Percentiles rank a stretch among this genome's conserved stretches.
These are phyloP conservation scores for Zarea fungicola DNA, from an alignment of 2,329 filamentous ascomycete genomes.

Conservation along the genomic window DNA sequence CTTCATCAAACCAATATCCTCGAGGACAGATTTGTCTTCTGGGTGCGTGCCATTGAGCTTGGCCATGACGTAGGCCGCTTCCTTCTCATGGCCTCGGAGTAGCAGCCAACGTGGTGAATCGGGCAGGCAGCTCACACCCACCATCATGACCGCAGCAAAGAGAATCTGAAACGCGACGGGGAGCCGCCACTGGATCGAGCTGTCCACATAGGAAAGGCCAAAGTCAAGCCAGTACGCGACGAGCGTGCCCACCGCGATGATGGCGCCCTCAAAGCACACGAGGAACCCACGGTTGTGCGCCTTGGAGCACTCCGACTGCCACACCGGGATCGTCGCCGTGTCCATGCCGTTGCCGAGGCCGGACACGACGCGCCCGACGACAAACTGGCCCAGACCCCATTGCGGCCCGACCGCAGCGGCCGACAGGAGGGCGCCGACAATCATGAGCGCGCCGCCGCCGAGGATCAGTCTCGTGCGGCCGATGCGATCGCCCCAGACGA, in stretches of 20 bases:
- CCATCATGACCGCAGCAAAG: constrained; percentile 39
- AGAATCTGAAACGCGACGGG: constrained; percentile 39
- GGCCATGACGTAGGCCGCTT: constrained; percentile 28
- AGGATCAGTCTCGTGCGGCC: constrained; percentile 51
- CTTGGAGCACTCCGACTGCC: constrained; percentile 50
- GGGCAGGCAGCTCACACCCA: constrained; percentile 39
- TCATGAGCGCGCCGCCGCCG: constrained; percentile 52
- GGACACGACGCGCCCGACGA: constrained; percentile 46
- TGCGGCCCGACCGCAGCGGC: constrained; percentile 35
- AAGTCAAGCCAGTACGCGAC: constrained; percentile 41
- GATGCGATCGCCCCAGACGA: constrained; percentile 48
- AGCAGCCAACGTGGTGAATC: constrained; percentile 43
- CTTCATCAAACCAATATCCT: constrained; percentile 16
- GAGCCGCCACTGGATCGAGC: constrained; percentile 49
- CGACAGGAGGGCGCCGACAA: constrained; percentile 56
- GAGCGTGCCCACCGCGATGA: constrained; percentile 37
- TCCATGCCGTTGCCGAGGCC: constrained; percentile 48
- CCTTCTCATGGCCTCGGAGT: constrained; percentile 43
- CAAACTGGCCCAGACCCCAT: constrained; percentile 40
- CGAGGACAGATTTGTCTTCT: not conserved
- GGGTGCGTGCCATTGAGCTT: constrained; percentile 22
- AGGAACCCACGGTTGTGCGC: constrained; percentile 48
- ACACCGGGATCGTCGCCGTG: constrained; percentile 50
- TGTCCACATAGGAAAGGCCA: constrained; percentile 37
- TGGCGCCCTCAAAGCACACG: constrained; percentile 44